Base-by-base conservation (phyloP, 179 eudicot species). In the Beta macrorhiza region DNA sequence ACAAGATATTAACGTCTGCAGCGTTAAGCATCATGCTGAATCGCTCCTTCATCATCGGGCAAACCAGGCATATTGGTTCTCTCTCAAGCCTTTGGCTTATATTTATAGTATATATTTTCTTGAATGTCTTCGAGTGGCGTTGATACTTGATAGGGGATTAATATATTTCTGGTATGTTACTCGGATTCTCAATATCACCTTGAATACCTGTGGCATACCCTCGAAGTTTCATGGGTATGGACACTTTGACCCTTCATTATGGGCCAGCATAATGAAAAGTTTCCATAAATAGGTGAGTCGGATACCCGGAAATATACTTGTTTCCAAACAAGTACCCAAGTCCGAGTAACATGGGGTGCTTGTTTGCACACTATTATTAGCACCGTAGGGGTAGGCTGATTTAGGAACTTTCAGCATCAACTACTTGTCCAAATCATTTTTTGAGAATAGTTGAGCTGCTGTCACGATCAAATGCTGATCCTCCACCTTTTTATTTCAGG, bases 31-130 rank as follows among this genome's bases (percentile, higher is more conserved):
- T 96, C 86, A 94, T 96, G 94, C 61, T 96, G 82, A 96, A 96
- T 83, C 97, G 99, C 55, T 96, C 99, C 51, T 87, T 96, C 83
- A 94, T 96, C 73, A 92, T 96, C 82, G 98, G 97, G 87, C 92
- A 96, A 89, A 89, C 94, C 91, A 96, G 99, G 99, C 97, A 96
- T 91, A 90, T 91, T 93, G 94, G 94, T 93, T 90, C 83, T 90
- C 90, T 90, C 91, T 90, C 90, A 88, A 81, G 89, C 93, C 91
- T 91, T 90, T 87, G 81, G 81, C 80, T 82, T 83, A 71, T 69
- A 25, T 25, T 25, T 25, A 25, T 25, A 25, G 25, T 25, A 25
- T 64, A 80, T 76, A 76, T 67, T 57, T 72, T 73, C 42, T 67
- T 76, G 52, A 74, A 76, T 76, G 78, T 16, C 64, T 69, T 75